Conservation (phyloP, 1,284 basidiomycete genomes). For the Austroboletus novae-zelandiae region DNA sequence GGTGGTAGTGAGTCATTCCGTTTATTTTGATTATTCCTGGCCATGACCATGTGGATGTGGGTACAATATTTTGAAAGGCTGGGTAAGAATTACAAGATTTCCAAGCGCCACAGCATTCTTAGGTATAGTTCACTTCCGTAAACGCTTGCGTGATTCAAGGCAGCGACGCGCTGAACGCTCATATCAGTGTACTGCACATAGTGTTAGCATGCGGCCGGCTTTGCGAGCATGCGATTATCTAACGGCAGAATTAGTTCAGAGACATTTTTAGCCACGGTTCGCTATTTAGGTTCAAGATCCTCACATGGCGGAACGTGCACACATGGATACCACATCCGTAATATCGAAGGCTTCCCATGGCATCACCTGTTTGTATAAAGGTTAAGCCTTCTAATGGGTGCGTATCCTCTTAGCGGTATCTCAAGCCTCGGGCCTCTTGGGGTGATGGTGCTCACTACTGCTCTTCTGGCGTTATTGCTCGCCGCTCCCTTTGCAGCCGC, state of each 20-base stretch:
- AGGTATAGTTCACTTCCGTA: neutral
- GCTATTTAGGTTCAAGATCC: neutral
- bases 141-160: neutral
- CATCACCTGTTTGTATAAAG: constrained; percentile 7
- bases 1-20: neutral
- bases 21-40: neutral
- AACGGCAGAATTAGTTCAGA: neutral
- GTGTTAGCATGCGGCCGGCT: no score
- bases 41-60: no score
- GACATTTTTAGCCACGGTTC: neutral
- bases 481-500: constrained; percentile 16
- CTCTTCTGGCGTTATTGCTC: constrained; percentile 4
- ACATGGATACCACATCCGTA: constrained; percentile 8
- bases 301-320: neutral
- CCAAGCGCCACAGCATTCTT: no score
- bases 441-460: constrained; percentile 12
- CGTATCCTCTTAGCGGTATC: neutral
- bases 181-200: no score
- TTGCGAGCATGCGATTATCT: neutral
- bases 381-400: neutral
- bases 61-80: no score
- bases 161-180: no score
- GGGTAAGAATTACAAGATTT: no score
- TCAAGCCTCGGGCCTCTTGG: neutral
- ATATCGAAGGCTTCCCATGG: constrained; percentile 2